Evolutionary conservation across 192 early-diverging fungal genomes (phyloP).

Genomic region (Coemansia sp.): DNA sequence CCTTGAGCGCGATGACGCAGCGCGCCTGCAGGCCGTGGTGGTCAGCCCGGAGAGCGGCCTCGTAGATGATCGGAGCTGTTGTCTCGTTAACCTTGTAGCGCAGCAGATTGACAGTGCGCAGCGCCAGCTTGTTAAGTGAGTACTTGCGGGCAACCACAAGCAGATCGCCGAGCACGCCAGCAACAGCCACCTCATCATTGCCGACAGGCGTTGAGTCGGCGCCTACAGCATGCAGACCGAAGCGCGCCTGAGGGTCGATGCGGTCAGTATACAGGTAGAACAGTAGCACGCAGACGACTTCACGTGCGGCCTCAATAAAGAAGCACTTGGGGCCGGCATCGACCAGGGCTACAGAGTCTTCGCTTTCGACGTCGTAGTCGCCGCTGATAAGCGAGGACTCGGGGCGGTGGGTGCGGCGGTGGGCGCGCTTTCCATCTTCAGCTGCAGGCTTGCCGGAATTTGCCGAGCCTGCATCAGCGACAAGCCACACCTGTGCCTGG

Average conservation of each 20-base stretch:
- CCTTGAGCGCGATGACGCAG: constrained; percentile 33
- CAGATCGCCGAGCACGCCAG: constrained; percentile 60
- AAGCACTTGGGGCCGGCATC: constrained; percentile 41
- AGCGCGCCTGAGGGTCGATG: constrained; percentile 64
- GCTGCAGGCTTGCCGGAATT: constrained; percentile 11
- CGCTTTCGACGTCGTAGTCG: constrained; percentile 15
- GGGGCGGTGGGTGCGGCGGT: constrained; percentile 16
- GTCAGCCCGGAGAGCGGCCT: constrained; percentile 63
- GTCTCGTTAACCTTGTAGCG: constrained; percentile 62
- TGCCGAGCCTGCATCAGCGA: constrained; percentile 8
- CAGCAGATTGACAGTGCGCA: constrained; percentile 56
- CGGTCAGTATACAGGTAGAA: constrained; percentile 69
- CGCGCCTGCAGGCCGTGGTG: constrained; percentile 64
- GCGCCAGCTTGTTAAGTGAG: constrained; percentile 56
- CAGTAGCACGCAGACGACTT: constrained; percentile 59
- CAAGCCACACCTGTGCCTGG: constrained; percentile 42
- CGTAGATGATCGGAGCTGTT: constrained; percentile 65
- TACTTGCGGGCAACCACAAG: constrained; percentile 64
- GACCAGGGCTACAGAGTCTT: constrained; percentile 1
- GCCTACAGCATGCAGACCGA: constrained; percentile 54
- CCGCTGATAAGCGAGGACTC: constrained; percentile 40
- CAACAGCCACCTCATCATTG: constrained; percentile 25
- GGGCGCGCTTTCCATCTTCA: constrained; percentile 7
- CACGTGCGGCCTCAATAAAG: constrained; percentile 43
- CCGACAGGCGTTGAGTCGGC: constrained; percentile 5